Base-by-base conservation (phyloP, 768 basidiomycete species). In the Panus rudis region DNA sequence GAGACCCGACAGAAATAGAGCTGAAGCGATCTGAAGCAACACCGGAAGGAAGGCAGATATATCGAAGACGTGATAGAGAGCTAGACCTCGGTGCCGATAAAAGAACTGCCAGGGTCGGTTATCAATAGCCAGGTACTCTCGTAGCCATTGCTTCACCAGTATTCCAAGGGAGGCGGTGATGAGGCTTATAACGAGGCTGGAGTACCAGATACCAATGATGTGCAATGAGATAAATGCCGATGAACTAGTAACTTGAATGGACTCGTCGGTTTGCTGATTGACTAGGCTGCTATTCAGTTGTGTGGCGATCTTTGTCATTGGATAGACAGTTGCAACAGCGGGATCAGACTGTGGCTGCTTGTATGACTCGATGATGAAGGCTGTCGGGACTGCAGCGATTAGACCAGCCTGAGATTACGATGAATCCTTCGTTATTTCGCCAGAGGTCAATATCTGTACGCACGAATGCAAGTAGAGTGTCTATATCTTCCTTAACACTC, bases 81-180 rank as follows among this genome's bases (percentile, higher is more conserved):
- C n/a, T 5, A 44, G 26, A 37, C 43, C 43, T 11, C 38, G 23
- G 25, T 44, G 19, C 11, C 43, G 43, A 20, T 35, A 35, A n/a
- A n/a, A n/a, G n/a, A n/a, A n/a, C 34, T 44, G 43, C 37, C 43
- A 22, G 8, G 38, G 25, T 12, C 43, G 43, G n/a, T n/a, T n/a
- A n/a, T n/a, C n/a, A n/a, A n/a, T n/a, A n/a, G n/a, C n/a, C 8
- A 35, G n/a, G 16, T 8, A 35, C 6, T 20, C 16, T 8, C 21
- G 33, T 34, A 52, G 39, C 53, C 53, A 55, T 38, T 52, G 51
- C 39, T 55, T 55, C 16, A 51, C 46, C 6, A 50, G 45, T 4
- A 55, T 47, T 21, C 48, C 51, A 14, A 55, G 43, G n/a, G 45
- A 55, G 3, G 51, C 53, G 7, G 51, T 32, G 1, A 43, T 28